Conservation (phyloP, 495 filamentous ascomycete species). For the Penicillium bialowiezense region DNA sequence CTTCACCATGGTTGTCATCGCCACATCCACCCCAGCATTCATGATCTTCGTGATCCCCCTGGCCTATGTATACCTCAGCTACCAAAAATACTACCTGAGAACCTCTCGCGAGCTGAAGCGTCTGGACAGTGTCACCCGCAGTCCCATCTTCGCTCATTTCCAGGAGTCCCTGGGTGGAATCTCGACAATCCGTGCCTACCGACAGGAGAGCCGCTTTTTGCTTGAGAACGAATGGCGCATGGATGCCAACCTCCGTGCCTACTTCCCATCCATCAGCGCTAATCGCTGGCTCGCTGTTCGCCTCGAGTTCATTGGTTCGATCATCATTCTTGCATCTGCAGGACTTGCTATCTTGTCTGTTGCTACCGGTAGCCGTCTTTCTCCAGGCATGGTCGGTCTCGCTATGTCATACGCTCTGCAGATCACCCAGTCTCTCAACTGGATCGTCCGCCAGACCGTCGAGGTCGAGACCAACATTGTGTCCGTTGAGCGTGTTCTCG, state of each 20-base stretch:
- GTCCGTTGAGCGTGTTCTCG: constrained; percentile 94
- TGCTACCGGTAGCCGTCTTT: constrained; percentile 62
- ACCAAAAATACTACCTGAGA: constrained; percentile 95
- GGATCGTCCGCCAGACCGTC: constrained; percentile 98
- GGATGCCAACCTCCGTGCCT: constrained; percentile 91
- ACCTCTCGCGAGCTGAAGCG: constrained; percentile 96
- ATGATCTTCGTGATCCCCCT: constrained; percentile 78
- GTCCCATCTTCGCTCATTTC: constrained; percentile 97
- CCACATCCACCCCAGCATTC: constrained; percentile 76
- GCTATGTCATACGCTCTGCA: constrained; percentile 96
- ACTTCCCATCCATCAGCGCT: constrained; percentile 93
- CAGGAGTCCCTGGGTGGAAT: constrained; percentile 95
- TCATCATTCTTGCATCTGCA: constrained; percentile 88
- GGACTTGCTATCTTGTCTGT: constrained; percentile 81
- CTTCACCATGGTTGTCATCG: constrained; percentile 87
- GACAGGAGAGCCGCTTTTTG: constrained; percentile 81
- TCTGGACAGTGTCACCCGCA: constrained; percentile 89
- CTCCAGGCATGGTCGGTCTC: constrained; percentile 82
- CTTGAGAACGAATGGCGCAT: constrained; percentile 97
- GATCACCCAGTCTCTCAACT: constrained; percentile 98
- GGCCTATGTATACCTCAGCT: constrained; percentile 78
- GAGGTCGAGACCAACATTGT: constrained; percentile 99
- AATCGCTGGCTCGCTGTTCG: constrained; percentile 96
- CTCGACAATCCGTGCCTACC: constrained; percentile 95
- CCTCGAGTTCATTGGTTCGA: constrained; percentile 92